Base-by-base conservation (phyloP, 371 early-diverging fungal genomes). In the Mortierella sp. region DNA sequence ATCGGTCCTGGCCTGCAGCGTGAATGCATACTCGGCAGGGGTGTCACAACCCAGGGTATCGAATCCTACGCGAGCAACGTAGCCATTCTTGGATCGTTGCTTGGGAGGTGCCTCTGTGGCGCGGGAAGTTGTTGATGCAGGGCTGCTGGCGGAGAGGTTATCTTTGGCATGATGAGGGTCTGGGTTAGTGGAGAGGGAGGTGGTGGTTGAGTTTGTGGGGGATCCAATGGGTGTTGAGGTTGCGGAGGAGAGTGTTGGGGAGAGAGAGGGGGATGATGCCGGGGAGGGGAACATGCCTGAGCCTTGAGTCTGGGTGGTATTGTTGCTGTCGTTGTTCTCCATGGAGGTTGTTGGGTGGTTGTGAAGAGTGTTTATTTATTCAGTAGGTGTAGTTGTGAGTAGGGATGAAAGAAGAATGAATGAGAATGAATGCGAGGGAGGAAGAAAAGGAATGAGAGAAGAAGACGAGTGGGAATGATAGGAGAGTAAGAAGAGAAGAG, bases 31-130 rank as follows among this genome's bases (percentile, higher is more conserved):
- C 71, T 91, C 83, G 44, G 89, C 89, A 11, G 90, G 82, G 68
- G 91, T 92, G 34, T 88, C 88, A 78, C 91, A 88, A 11, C 90
- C 92, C 88, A 93, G 89, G 26, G 91, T 89, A 76, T 93, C 93
- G 74, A 93, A 93, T 0, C 92, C 90, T 24, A 93, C 93, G 47
- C 91, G 91, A 44, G 88, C 88, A 31, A 92, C 87, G 79, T 90
- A 93, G 0, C 82, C 86, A n/a, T 80, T 82, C 52, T 77, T 77
- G 52, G 82, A 82, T 34, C 82, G 82, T 72, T 82, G 68, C 45
- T 86, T 86, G 26, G 77, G 75, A 0, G 81, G 79, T 0, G 81
- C 82, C 45, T 86, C 76, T 4, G 82, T 82, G n/a, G 74, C 58
- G 38, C 75, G 68, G 44, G 28, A 54, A 19, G 48, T 31, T 31